Conservation (phyloP, 2,329 filamentous ascomycete genomes). For the Colletotrichum sojae region DNA sequence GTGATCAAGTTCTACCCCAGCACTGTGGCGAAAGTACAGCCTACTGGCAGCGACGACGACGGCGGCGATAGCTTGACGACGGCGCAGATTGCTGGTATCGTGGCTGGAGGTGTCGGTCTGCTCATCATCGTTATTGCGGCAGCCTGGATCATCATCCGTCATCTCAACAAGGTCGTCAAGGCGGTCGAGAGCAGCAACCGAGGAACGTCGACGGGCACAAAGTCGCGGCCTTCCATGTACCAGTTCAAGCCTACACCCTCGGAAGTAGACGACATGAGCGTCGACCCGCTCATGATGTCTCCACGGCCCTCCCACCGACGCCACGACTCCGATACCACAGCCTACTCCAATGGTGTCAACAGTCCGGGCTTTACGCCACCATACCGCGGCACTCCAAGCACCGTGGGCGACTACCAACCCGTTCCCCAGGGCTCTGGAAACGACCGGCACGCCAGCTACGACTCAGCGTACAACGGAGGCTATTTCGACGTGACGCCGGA, state of each 20-base stretch:
- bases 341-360: slow-evolving; percentile 19
- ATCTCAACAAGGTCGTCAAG: slow-evolving; percentile 62
- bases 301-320: slow-evolving; percentile 44
- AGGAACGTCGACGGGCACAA: slow-evolving; percentile 51
- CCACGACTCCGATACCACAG: slow-evolving; percentile 35
- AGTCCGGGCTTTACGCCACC: slow-evolving; percentile 45
- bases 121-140: slow-evolving; percentile 63
- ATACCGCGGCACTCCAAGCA: slow-evolving; percentile 25
- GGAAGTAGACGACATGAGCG: slow-evolving; percentile 59
- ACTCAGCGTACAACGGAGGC: slow-evolving; percentile 45
- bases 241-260: slow-evolving; percentile 58
- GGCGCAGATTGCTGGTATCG: slow-evolving; percentile 66
- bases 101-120: slow-evolving; percentile 64
- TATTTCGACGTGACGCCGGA: slow-evolving; percentile 49
- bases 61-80: slow-evolving; percentile 54
- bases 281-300: slow-evolving; percentile 56
- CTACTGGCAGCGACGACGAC: slow-evolving; percentile 46
- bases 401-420: slow-evolving; percentile 38
- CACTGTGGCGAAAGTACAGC: slow-evolving; percentile 57
- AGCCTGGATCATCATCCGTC: slow-evolving; percentile 64
- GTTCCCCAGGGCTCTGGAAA: slow-evolving; percentile 39
- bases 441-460: slow-evolving; percentile 49
- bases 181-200: slow-evolving; percentile 52
- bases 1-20: slow-evolving; percentile 62
- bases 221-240: slow-evolving; percentile 52